A percentile compares a stretch with the other conserved stretches of the same genome.
Evolutionary conservation across 163 green algal species (phyloP).

Genomic region (Trebouxiophyceae sp.): DNA sequence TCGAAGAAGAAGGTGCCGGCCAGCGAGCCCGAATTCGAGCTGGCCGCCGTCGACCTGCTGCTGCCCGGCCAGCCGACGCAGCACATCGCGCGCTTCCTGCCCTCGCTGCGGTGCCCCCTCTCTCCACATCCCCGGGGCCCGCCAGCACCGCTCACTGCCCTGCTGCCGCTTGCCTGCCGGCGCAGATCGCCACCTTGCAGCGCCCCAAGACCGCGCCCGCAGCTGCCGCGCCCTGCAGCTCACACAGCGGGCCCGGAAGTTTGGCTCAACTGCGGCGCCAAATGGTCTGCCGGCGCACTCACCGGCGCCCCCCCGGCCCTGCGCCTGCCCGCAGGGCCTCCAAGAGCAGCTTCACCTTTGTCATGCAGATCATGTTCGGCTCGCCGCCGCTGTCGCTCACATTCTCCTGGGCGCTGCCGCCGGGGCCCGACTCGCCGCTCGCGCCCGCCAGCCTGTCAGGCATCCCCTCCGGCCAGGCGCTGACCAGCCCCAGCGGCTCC

Average conservation of each 20-base stretch:
- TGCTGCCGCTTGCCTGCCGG: too few relatives aligned
- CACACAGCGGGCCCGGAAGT: not conserved
- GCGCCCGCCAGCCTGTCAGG: not conserved
- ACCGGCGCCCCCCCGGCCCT: too few relatives aligned
- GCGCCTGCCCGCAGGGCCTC: conserved; percentile 42
- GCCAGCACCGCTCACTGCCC: too few relatives aligned
- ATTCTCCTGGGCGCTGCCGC: conserved; percentile 38
- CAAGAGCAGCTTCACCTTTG: conserved; percentile 70
- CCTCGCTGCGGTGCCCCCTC: conserved; percentile 44
- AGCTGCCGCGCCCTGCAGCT: not conserved
- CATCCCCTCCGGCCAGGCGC: conserved; percentile 1
- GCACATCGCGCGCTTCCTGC: conserved; percentile 72
- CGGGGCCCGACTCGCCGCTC: too few relatives aligned
- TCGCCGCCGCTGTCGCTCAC: conserved; percentile 41
- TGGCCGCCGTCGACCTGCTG: conserved; percentile 68
- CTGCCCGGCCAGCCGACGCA: conserved; percentile 44
- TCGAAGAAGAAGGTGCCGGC: conserved; percentile 56
- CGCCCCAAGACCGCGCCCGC: too few relatives aligned
- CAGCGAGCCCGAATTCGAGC: conserved; percentile 53
- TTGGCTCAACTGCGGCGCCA: not conserved
- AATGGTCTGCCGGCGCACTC: not conserved
- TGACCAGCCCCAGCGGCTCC: not conserved
- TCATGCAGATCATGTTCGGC: conserved; percentile 86
- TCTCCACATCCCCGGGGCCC: not conserved
- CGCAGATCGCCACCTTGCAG: not conserved